These are phyloP conservation scores for Rhododendron vialii DNA, from an alignment of 148 eudicot species.

Conservation along the genomic window DNA sequence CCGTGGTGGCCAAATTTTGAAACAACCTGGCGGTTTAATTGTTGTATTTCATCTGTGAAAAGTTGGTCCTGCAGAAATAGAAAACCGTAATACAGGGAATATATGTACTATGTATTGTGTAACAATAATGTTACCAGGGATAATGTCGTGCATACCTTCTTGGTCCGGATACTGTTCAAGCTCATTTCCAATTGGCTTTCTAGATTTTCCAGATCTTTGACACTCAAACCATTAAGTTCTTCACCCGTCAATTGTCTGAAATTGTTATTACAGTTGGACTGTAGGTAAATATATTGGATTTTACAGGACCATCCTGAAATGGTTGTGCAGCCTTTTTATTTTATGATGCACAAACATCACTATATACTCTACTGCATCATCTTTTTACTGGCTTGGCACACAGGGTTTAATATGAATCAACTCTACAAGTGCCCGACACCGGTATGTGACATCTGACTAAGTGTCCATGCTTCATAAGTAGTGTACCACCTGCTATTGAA, in stretches of 20 bases:
- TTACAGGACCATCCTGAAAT: not conserved
- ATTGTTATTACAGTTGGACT: not conserved
- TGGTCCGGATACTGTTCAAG: conserved; percentile 44
- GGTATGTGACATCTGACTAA: not conserved
- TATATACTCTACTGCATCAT: not conserved
- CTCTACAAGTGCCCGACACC: not conserved
- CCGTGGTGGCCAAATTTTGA: not conserved
- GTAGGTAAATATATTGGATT: not conserved
- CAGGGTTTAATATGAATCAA: not conserved
- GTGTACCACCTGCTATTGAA: not conserved
- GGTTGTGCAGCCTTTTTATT: not conserved
- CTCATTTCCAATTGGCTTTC: conserved; percentile 58
- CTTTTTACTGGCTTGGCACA: not conserved
- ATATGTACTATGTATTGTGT: not conserved
- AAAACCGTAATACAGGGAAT: not conserved
- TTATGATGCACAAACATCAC: not conserved
- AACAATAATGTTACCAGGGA: not conserved
- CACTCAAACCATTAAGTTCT: conserved; percentile 59
- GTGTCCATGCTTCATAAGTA: not conserved
- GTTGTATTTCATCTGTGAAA: conserved; percentile 46
- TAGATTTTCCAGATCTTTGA: conserved; percentile 55
- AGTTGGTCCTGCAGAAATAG: conserved; percentile 52
- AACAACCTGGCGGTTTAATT: conserved; percentile 44
- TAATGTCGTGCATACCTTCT: conserved; percentile 35
- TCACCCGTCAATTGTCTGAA: conserved; percentile 67